Base-by-base conservation (phyloP, 2,329 filamentous ascomycete genomes). In the Passalora sequoiae region DNA sequence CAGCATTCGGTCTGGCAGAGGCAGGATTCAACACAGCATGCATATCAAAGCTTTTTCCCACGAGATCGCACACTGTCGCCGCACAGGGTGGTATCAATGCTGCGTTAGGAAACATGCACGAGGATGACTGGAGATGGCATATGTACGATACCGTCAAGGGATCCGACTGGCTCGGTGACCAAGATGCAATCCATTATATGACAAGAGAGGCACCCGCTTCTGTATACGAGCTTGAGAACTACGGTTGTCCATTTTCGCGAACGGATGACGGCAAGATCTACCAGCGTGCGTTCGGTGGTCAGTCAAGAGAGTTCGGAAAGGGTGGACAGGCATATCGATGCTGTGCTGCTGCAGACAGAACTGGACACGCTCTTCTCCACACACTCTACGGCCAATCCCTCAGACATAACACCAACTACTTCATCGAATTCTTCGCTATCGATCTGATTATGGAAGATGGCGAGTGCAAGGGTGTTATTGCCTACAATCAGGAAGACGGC, bases 61-160 rank as follows among this genome's bases (percentile, higher is more conserved):
- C 86, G 40, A 77, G 86, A 75, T 84, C 78, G 66, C 86, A 92
- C 70, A 92, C 86, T 6, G 86, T 92, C 59, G 86, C 86, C 46
- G 72, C 72, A 9, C 72, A 75, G 61, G 86, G 86, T 65, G 86
- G 86, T 63, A 91, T 92, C 75, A 92, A 92, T 67, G 86, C 86
- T 44, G 86, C 86, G 39, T 76, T 92, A 44, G 86, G 86, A 64
- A 95, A 94, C 74, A 96, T 96, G 89, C 89, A 95, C 77, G 81
- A 91, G 75, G 89, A 96, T 63, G 89, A 96, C 73, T 96, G 89
- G 89, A 83, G 89, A 76, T 96, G 89, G 89, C 89, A 96, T 73
- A 96, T 96, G 89, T 96, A 96, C 76, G 89, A 96, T 69, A 96
- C 89, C 31, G 89, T 96, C 66, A 96, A 96, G 77, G 89, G 89